A percentile compares a stretch with the other conserved stretches of the same genome.
phyloP scores from a whole-genome alignment of 495 filamentous ascomycete species.

The Aspergillus conjunctus region DNA sequence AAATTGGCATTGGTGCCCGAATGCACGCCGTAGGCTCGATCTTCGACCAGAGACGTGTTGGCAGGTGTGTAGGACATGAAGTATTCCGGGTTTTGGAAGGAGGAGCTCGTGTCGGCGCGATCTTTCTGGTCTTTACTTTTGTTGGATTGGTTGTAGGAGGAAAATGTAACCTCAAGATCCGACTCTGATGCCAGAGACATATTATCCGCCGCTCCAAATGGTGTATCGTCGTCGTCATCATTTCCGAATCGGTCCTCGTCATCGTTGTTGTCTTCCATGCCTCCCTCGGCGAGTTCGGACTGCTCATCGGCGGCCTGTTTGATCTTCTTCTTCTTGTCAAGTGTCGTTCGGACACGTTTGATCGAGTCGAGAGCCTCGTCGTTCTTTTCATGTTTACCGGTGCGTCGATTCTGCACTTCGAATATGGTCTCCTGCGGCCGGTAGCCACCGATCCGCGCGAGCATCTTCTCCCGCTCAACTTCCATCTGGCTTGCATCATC shows the following conservation, averaged over 20 bases:
- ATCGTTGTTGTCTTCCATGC: constrained; percentile 34
- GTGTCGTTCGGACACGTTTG: constrained; percentile 62
- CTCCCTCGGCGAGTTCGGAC: constrained; percentile 32
- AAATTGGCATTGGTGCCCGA: constrained; percentile 76
- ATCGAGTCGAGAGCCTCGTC: constrained; percentile 79
- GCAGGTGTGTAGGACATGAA: constrained; percentile 95
- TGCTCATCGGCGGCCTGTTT: constrained; percentile 35
- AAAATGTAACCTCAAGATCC: constrained; percentile 83
- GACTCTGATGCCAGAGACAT: constrained; percentile 69
- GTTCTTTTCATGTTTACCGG: constrained; percentile 47
- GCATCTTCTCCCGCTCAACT: constrained; percentile 75
- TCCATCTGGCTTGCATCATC: constrained; percentile 63
- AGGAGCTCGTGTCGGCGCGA: constrained; percentile 29
- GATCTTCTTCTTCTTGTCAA: constrained; percentile 43
- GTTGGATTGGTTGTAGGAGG: constrained; percentile 51
- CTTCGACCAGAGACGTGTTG: constrained; percentile 75
- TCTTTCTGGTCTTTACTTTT: constrained; percentile 38
- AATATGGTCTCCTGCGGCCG: constrained; percentile 92
- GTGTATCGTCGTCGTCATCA: constrained; percentile 39
- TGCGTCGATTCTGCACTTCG: constrained; percentile 77
- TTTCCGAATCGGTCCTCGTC: constrained; percentile 35
- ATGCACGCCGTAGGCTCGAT: constrained; percentile 88
- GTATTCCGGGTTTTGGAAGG: constrained; percentile 80
- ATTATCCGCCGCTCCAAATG: constrained; percentile 45
- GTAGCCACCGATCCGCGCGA: constrained; percentile 82